phyloP scores from a whole-genome alignment of 2,329 filamentous ascomycete genomes.

The Ophidiomyces ophidiicola region DNA sequence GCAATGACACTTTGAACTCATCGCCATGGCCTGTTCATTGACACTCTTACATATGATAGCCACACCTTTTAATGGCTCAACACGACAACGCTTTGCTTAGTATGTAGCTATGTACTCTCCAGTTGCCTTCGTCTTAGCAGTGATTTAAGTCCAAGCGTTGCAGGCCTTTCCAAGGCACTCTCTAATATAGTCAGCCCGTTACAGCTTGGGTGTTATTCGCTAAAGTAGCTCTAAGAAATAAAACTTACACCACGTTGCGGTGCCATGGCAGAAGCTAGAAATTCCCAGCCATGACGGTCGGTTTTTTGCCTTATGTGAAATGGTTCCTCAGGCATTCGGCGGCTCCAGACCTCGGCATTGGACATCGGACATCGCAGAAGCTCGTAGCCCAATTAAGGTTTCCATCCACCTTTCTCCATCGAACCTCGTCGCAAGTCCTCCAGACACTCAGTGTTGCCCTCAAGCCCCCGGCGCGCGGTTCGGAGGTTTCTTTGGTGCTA shows the following conservation, averaged over 20 bases:
- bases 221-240: not conserved
- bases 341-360: slow-evolving; percentile 12
- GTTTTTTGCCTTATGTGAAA: no score
- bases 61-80: no score
- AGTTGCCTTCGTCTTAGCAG: no score
- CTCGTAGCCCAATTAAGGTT: slow-evolving; percentile 6
- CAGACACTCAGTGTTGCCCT: not conserved
- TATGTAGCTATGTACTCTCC: no score
- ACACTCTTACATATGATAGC: no score
- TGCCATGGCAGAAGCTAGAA: not conserved
- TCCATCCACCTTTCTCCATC: slow-evolving; percentile 2
- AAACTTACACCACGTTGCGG: not conserved
- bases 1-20: no score
- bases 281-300: not conserved
- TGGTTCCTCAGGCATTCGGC: no score
- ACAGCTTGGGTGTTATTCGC: not conserved
- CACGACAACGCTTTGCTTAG: no score
- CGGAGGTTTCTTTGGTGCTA: not conserved
- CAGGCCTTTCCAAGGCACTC: no score
- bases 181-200: no score
- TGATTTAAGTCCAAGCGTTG: no score
- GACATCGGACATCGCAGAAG: slow-evolving; percentile 1
- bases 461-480: not conserved
- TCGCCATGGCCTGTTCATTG: no score
- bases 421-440: not conserved